Evolutionary conservation across 1,139 yeast genomes (phyloP).

Genomic region (Blastobotrys aristatus): DNA sequence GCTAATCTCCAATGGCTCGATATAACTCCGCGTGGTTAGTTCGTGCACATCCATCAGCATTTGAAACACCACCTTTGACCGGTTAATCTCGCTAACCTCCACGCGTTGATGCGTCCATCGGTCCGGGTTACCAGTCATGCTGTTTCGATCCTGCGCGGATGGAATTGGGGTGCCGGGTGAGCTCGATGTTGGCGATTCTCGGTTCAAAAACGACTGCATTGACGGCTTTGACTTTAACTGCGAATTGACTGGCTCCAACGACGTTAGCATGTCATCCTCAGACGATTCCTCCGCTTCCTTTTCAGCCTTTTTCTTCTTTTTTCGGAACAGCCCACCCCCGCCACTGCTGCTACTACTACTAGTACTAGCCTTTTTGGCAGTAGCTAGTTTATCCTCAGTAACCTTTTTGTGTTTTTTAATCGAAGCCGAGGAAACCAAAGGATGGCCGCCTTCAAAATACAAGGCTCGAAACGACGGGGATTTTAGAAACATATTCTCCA

Average conservation of each 20-base stretch:
- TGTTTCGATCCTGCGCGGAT: slow-evolving; percentile 6
- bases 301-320: slow-evolving; percentile 11
- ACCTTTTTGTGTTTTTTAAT: slow-evolving; percentile 15
- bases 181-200: background rate
- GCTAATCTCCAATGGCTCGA: slow-evolving; percentile 6
- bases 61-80: slow-evolving; percentile 22
- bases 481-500: slow-evolving; percentile 22
- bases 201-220: slow-evolving; percentile 6
- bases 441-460: slow-evolving; percentile 18
- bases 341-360: slow-evolving; percentile 5
- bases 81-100: slow-evolving; percentile 21
- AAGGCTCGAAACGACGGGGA: slow-evolving; percentile 20
- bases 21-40: slow-evolving; percentile 13
- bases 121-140: slow-evolving; percentile 17
- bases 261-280: slow-evolving; percentile 26
- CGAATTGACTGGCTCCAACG: slow-evolving; percentile 23
- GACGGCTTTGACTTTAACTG: slow-evolving; percentile 12
- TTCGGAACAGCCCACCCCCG: slow-evolving; percentile 12
- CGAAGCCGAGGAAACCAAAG: slow-evolving; percentile 3
- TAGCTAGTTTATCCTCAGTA: slow-evolving; percentile 10
- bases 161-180: slow-evolving; percentile 4
- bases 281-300: slow-evolving; percentile 15
- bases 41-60: slow-evolving; percentile 27
- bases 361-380: slow-evolving; percentile 1
- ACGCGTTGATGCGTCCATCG: slow-evolving; percentile 23